Percentiles rank a stretch among this genome's conserved stretches.
Conservation (phyloP, 176 grass and related monocot genomes). For the Paspalum vaginatum region DNA sequence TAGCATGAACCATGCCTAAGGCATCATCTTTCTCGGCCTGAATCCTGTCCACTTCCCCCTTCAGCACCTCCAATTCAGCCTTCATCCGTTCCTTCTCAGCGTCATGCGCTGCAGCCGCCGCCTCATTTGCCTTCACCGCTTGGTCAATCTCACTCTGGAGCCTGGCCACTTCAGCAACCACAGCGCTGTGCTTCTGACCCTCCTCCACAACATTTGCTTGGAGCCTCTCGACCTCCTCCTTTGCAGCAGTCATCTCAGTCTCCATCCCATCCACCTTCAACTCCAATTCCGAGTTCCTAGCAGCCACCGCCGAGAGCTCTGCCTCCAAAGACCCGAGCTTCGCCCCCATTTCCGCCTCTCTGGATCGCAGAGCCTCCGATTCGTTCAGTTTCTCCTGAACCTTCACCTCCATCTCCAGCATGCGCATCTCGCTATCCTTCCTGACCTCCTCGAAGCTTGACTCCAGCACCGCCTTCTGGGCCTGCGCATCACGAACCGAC, state of each 20-base stretch:
- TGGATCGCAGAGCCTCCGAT: neutral
- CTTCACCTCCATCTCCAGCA: conserved; percentile 8
- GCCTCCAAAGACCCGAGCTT: neutral
- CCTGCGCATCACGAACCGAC: neutral
- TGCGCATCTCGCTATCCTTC: neutral
- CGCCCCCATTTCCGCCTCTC: neutral
- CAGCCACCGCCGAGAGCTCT: neutral
- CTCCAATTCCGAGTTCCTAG: conserved; percentile 14
- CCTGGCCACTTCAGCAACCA: neutral
- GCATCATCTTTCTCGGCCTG: conserved; percentile 52
- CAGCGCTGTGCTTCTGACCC: neutral
- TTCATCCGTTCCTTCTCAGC: conserved; percentile 5
- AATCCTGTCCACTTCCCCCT: neutral
- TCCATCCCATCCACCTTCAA: neutral
- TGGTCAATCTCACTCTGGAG: conserved; percentile 6
- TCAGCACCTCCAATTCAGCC: conserved; percentile 26
- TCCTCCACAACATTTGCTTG: neutral
- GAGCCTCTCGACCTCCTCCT: neutral
- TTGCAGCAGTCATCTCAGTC: neutral
- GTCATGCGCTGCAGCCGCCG: neutral
- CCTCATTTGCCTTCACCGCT: conserved; percentile 28
- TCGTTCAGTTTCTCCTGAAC: conserved; percentile 19
- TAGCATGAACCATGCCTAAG: neutral
- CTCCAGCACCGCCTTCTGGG: neutral
- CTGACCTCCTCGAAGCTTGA: neutral